Conservation (phyloP, 768 basidiomycete genomes). For the Dentipellis sp. region DNA sequence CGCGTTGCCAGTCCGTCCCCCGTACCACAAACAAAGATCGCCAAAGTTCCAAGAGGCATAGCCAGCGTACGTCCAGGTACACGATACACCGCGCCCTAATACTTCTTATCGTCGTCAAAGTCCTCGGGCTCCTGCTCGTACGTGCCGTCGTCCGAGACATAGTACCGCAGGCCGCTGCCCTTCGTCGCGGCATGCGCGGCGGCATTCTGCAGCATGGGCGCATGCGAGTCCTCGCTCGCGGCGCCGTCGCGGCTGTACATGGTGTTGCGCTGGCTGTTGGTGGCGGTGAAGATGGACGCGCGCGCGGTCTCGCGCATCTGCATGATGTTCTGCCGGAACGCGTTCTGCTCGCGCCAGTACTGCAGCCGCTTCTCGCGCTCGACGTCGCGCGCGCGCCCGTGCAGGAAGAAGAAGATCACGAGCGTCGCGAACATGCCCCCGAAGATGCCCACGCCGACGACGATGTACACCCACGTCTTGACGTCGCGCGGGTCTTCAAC, state of each 20-base stretch:
- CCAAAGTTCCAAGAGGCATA: constrained; percentile 13
- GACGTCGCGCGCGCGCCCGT: constrained; percentile 59
- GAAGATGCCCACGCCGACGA: constrained; percentile 64
- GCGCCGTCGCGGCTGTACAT: constrained; percentile 30
- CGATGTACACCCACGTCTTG: constrained; percentile 57
- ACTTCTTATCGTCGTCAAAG: constrained; percentile 20
- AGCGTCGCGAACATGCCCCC: constrained; percentile 69
- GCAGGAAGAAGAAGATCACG: constrained; percentile 57
- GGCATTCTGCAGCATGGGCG: constrained; percentile 40
- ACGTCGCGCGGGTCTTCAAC: constrained; percentile 57
- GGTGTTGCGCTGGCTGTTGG: constrained; percentile 32
- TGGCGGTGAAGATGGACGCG: constrained; percentile 45
- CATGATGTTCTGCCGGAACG: constrained; percentile 72
- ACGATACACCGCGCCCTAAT: constrained; percentile 34
- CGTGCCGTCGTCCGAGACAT: constrained; percentile 31
- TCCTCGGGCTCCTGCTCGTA: constrained; percentile 39
- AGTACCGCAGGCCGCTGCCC: constrained; percentile 47
- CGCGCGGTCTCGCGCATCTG: constrained; percentile 73
- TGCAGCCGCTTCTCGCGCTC: constrained; percentile 80
- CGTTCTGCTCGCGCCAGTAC: constrained; percentile 87
- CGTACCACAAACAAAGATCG: no score
- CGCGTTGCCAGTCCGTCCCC: no score
- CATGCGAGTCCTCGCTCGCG: constrained; percentile 43
- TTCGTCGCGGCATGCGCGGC: constrained; percentile 18
- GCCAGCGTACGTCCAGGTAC: constrained; percentile 31